Conservation (phyloP, 2,329 filamentous ascomycete genomes). For the Incumbomyces lentus region DNA sequence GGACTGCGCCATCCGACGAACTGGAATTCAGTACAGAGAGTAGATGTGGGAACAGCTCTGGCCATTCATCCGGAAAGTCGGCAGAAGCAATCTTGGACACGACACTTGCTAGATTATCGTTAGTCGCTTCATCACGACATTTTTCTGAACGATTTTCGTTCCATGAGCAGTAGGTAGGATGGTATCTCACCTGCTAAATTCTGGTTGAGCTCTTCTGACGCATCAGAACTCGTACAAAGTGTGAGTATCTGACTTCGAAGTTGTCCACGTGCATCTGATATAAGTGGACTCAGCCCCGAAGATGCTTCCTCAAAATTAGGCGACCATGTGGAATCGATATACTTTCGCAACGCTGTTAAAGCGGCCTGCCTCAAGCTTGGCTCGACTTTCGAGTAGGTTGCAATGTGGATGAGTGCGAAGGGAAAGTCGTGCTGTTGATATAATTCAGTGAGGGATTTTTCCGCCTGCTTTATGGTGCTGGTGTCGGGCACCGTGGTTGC, state of each 20-base stretch:
- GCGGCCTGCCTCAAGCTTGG: constrained; percentile 73
- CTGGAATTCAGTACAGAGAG: constrained; percentile 61
- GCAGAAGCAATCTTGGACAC: constrained; percentile 89
- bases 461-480: constrained; percentile 62
- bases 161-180: background rate
- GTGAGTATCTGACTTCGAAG: constrained; percentile 66
- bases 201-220: constrained; percentile 39
- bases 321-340: constrained; percentile 78
- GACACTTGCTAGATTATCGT: constrained; percentile 50
- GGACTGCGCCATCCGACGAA: constrained; percentile 68
- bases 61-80: constrained; percentile 94
- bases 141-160: background rate
- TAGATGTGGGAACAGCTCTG: constrained; percentile 70
- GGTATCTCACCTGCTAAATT: constrained; percentile 11
- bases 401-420: constrained; percentile 68
- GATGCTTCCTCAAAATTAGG: constrained; percentile 58
- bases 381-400: constrained; percentile 62
- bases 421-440: constrained; percentile 63
- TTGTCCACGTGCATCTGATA: constrained; percentile 61
- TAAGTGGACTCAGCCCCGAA: constrained; percentile 56
- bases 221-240: constrained; percentile 53
- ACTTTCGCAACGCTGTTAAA: constrained; percentile 66
- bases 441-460: constrained; percentile 66
- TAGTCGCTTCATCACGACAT: background rate
- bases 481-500: constrained; percentile 67